Base-by-base conservation (phyloP, 305 asterid genomes). In the Caryopteris hybrid region DNA sequence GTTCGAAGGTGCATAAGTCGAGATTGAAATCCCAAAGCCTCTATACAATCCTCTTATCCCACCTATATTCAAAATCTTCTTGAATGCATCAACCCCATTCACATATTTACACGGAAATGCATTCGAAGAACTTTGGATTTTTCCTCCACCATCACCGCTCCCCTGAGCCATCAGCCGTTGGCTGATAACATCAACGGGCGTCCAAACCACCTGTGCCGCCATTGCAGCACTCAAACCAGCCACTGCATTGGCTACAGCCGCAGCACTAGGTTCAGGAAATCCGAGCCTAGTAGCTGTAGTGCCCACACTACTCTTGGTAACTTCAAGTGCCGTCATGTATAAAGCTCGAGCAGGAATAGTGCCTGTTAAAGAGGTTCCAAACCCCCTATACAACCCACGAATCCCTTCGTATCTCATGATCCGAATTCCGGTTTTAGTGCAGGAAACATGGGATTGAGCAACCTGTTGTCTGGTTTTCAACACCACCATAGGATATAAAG, bases 121-220 rank as follows among this genome's bases (percentile, higher is more conserved):
- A 63, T 51, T 71, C 17, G 58, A 21, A 64, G 66, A 21, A 46
- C 50, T 66, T 12, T 14, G 63, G 33, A 6, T 7, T 17, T 61
- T 70, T 4, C 78, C 70, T 5, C 41, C 67, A 39, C 72, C 52
- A 12, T 7, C 48, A 17, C 71, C 67, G 8, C 78, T 51, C 1
- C 90, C 88, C 61, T 90, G 97, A 8, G 85, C 88, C 97, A 90
- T 90, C 8, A 86, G 84, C 77, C 91, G 69, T 76, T 90, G 93
- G 87, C 97, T 90, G 57, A 86, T 88, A 5, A 90, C 97, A 73
- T 88, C 97, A 54, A 87, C 78, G 0, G 95, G 95, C 0, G 95
- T 88, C 91, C 95, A 90, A 11, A 90, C 89, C 68, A 86, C 58
- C 47, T 90, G 97, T 0, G 97, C 91, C 0, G 93, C 87, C 77